phyloP scores from a whole-genome alignment of 768 basidiomycete genomes.

The Termitomyces sp. region DNA sequence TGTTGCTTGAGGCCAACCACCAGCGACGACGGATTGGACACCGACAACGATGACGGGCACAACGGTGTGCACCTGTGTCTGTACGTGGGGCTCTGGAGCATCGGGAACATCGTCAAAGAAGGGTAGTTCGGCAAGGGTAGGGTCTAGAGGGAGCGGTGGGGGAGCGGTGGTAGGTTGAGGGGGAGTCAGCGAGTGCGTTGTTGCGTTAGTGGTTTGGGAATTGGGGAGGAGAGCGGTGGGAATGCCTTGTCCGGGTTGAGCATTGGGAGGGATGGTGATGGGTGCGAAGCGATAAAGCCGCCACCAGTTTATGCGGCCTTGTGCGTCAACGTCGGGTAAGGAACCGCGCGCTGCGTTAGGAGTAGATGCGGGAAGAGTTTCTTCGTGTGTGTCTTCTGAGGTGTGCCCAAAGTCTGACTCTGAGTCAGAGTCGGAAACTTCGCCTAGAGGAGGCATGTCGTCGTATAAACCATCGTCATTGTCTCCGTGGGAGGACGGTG shows the following conservation, averaged over 20 bases:
- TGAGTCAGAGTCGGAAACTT: conserved; percentile 32
- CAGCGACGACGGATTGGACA: conserved; percentile 69
- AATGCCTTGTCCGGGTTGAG: conserved; percentile 8
- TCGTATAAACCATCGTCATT: conserved; percentile 15
- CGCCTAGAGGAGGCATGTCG: conserved; percentile 28
- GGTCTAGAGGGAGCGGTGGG: conserved; percentile 9
- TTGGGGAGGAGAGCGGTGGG: conserved; percentile 17
- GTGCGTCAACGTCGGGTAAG: conserved; percentile 17
- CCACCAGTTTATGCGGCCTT: conserved; percentile 74
- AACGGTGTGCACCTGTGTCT: conserved; percentile 37
- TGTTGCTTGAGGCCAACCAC: conserved; percentile 32
- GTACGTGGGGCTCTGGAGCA: not conserved
- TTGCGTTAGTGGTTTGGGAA: conserved; percentile 14
- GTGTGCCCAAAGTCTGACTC: conserved; percentile 33
- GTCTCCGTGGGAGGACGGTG: not conserved
- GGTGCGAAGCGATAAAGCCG: conserved; percentile 79
- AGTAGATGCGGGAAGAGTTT: not conserved
- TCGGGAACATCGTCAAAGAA: conserved; percentile 12
- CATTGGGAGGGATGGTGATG: conserved; percentile 37
- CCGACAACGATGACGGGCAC: conserved; percentile 85
- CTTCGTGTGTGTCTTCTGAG: conserved; percentile 25
- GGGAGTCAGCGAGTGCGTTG: conserved; percentile 14
- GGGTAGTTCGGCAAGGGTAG: conserved; percentile 18
- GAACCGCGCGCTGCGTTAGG: not conserved
- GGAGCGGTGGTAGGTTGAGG: not conserved